A percentile compares a stretch with the other conserved stretches of the same genome.
Conservation (phyloP, 2,329 filamentous ascomycete species). For the Whalleya microplaca region DNA sequence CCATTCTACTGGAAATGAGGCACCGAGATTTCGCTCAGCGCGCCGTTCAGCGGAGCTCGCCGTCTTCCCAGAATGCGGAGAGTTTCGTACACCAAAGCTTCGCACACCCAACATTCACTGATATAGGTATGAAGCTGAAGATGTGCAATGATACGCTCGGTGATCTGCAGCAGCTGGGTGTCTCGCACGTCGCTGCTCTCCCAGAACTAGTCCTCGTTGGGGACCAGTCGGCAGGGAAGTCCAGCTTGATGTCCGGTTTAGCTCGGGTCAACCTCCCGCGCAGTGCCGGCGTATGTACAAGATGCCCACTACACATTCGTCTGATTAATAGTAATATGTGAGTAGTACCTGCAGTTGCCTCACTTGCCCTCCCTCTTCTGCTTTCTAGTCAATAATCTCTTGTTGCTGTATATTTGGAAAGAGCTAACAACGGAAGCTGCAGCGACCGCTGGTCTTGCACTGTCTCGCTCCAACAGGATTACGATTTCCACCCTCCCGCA, state of each 20-base stretch:
- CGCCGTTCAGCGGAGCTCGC: conserved; percentile 19
- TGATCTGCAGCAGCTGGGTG: conserved; percentile 71
- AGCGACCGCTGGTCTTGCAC: conserved; percentile 66
- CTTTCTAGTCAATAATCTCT: no score
- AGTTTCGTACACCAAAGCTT: conserved; percentile 37
- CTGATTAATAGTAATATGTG: conserved; percentile 56
- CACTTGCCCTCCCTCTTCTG: no score
- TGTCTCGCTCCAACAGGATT: conserved; percentile 69
- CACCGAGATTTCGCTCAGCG: conserved; percentile 2
- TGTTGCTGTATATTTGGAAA: not conserved
- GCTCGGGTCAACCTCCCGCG: conserved; percentile 64
- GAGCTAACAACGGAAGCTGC: not conserved
- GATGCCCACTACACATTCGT: conserved; percentile 81
- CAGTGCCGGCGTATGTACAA: conserved; percentile 61
- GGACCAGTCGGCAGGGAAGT: conserved; percentile 85
- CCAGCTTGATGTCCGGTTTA: conserved; percentile 55
- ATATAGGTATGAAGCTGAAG: conserved; percentile 67
- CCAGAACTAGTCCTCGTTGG: conserved; percentile 84
- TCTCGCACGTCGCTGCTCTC: conserved; percentile 71
- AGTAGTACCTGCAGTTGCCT: not conserved
- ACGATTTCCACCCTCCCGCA: conserved; percentile 53
- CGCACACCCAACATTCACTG: conserved; percentile 46
- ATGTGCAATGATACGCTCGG: conserved; percentile 68
- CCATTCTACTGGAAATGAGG: conserved; percentile 33
- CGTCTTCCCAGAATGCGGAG: conserved; percentile 31